A percentile compares a stretch with the other conserved stretches of the same genome.
phyloP scores from a whole-genome alignment of 140 eudicot genomes.

The Cichorium intybus region DNA sequence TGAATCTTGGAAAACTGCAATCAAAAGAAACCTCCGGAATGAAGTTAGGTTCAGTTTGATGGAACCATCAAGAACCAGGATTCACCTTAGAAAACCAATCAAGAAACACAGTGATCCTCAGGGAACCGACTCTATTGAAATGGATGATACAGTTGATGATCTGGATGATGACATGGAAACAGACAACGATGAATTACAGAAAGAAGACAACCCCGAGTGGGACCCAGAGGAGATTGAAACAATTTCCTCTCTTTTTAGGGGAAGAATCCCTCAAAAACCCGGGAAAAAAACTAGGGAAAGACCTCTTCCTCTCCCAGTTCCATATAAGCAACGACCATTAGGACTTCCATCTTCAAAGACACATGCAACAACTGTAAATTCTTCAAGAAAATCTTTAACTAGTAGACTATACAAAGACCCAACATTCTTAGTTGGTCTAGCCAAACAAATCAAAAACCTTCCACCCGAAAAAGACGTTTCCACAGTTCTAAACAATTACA shows the following conservation, averaged over 20 bases:
- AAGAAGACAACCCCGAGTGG: slow-evolving; percentile 49
- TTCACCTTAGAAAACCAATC: slow-evolving; percentile 39
- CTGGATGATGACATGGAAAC: slow-evolving; percentile 13
- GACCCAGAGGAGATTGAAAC: slow-evolving; percentile 81
- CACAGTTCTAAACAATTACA: slow-evolving; percentile 51
- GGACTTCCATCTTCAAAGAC: slow-evolving; percentile 68
- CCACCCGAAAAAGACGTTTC: slow-evolving; percentile 63
- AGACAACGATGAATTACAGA: slow-evolving; percentile 6
- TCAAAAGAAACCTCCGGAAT: background rate
- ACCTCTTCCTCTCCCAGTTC: slow-evolving; percentile 84
- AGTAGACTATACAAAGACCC: slow-evolving; percentile 67
- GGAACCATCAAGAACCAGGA: slow-evolving; percentile 29
- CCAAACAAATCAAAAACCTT: slow-evolving; percentile 67
- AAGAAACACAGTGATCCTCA: slow-evolving; percentile 45
- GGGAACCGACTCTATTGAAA: slow-evolving; percentile 24
- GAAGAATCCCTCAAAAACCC: slow-evolving; percentile 83
- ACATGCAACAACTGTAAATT: slow-evolving; percentile 21
- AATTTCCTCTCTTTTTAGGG: slow-evolving; percentile 67
- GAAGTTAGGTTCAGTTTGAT: slow-evolving; percentile 11
- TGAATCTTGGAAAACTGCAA: background rate
- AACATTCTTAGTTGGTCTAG: slow-evolving; percentile 59
- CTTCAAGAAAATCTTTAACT: slow-evolving; percentile 41
- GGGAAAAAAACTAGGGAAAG: slow-evolving; percentile 68
- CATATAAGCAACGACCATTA: slow-evolving; percentile 61
- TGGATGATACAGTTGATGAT: slow-evolving; percentile 26